Evolutionary conservation across 257 asterid species (phyloP), one percentile per base, ranked within the genome.

Genomic region (Rubia yunnanensis): DNA sequence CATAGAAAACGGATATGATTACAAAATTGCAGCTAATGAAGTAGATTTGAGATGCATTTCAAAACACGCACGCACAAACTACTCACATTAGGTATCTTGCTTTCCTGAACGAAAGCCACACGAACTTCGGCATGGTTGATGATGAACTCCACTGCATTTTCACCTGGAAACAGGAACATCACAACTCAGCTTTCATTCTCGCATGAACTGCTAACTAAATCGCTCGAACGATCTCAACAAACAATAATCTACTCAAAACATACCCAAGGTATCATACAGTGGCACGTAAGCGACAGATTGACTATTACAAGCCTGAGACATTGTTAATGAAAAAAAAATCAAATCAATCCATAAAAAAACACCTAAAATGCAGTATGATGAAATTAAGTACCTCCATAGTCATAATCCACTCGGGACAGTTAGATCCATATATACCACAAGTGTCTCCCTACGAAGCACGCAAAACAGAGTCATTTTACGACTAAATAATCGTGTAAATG

Each of bases 131-230:
- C 97, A 67, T 92, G 96, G 76, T 89, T 92, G 76, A 92, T 82
- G 61, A 92, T 89, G 86, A 74, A 92, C 80, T 92, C 98, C 35
- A 92, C 96, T 26, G 98, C 98, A 79, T 89, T 85, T 65, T 92
- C 82, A 69, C 98, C 98, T 92, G 80, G 1, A 39, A 55, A 64
- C 22, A 64, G 1, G 31, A 56, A 18, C 23, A n/a, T n/a, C n/a
- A n/a, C n/a, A n/a, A 17, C 34, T 4, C 22, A 11, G 59, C 39
- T 14, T n/a, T 4, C 23, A 20, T 62, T 56, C 17, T 2, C 67
- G 55, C 20, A 20, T 1, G 46, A 26, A 27, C 26, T 11, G 23
- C 15, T 17, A 44, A 10, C 63, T 5, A 7, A 20, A 35, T 52
- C 9, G 23, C 48, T 24, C 3, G 5, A 7, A 23, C 32, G 53